Conservation (phyloP, 345 rosid genomes). For the Jatropha curcas region DNA sequence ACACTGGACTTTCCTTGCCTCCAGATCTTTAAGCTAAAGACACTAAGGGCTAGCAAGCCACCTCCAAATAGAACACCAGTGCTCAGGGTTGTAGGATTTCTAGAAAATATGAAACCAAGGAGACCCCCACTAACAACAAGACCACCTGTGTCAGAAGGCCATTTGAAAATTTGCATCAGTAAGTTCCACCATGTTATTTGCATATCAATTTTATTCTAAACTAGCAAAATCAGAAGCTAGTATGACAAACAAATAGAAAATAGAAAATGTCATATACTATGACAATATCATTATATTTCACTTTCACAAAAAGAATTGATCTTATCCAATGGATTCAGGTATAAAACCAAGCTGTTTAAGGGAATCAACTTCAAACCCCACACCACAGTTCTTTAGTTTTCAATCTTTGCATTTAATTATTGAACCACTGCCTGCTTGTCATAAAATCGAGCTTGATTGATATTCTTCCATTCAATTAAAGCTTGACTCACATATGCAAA, state of each 20-base stretch:
- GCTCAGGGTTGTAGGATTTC: conserved; percentile 54
- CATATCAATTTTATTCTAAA: background rate
- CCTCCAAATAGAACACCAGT: conserved; percentile 68
- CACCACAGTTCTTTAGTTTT: too few relatives aligned
- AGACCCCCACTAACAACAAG: conserved; percentile 69
- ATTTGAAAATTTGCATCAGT: conserved; percentile 7
- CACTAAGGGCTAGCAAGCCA: conserved; percentile 82
- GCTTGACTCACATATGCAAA: too few relatives aligned
- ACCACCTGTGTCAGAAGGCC: conserved; percentile 48
- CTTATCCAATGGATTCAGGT: too few relatives aligned
- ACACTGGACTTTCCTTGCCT: conserved; percentile 84
- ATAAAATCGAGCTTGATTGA: too few relatives aligned
- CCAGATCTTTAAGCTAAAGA: conserved; percentile 83
- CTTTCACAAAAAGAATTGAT: too few relatives aligned
- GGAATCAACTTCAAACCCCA: too few relatives aligned
- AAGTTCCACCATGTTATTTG: background rate
- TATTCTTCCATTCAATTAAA: too few relatives aligned
- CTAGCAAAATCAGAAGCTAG: background rate
- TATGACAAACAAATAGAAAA: background rate
- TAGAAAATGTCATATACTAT: too few relatives aligned
- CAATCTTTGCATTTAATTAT: too few relatives aligned
- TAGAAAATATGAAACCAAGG: conserved; percentile 68
- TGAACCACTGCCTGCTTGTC: too few relatives aligned
- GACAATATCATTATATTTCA: background rate
- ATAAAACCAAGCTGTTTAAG: too few relatives aligned